Conservation (phyloP, 1,284 basidiomycete species). For the Marasmius tenuissimus region DNA sequence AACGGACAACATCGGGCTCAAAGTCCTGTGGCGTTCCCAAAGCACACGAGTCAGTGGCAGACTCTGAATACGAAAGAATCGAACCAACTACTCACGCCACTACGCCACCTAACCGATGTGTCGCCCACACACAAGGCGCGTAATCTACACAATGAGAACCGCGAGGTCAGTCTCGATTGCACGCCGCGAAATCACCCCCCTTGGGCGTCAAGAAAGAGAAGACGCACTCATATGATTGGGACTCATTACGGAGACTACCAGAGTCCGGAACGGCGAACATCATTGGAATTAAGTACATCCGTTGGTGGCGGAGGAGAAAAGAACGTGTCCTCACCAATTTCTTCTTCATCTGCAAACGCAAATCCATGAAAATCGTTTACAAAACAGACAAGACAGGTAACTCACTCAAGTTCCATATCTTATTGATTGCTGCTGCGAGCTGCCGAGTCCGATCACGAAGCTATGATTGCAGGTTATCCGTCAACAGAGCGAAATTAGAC, state of each 20-base stretch:
- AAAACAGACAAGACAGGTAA: not conserved
- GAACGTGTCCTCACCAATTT: constrained; percentile 15
- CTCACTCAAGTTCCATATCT: constrained; percentile 18
- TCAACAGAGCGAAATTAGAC: not conserved
- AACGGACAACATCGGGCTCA: constrained; percentile 20
- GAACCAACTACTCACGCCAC: constrained; percentile 18
- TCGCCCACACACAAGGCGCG: constrained; percentile 21
- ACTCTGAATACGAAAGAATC: not conserved
- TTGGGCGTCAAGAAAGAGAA: constrained; percentile 1
- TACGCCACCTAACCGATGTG: constrained; percentile 21
- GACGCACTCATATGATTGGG: constrained; percentile 22
- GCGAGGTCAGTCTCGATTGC: no score
- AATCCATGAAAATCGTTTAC: not conserved
- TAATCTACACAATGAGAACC: constrained; percentile 14
- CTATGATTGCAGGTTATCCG: constrained; percentile 6
- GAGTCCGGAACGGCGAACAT: constrained; percentile 12
- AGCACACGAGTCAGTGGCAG: not conserved
- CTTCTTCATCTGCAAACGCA: constrained; percentile 14
- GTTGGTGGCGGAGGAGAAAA: not conserved
- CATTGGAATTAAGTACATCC: not conserved
- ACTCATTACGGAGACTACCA: constrained; percentile 14
- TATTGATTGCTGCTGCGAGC: constrained; percentile 18
- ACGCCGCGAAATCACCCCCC: not conserved
- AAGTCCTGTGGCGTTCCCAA: constrained; percentile 13
- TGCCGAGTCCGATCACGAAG: constrained; percentile 13